Evolutionary conservation across 306 rosid species (phyloP).

Genomic region (Vigna angularis): DNA sequence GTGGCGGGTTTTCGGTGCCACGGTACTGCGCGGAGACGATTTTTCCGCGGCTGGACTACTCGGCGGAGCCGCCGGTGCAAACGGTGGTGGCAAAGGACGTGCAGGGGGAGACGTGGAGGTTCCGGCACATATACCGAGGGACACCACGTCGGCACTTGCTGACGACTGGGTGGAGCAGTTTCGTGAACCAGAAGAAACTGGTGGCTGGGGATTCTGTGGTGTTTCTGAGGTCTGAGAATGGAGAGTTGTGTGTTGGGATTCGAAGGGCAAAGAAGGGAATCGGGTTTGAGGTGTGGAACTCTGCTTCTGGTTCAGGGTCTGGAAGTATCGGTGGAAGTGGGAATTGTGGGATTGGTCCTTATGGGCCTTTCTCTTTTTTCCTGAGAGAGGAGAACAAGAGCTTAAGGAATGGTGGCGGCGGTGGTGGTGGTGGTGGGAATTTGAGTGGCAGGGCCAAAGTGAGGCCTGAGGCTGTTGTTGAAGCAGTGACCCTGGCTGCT

Average conservation of each 20-base stretch:
- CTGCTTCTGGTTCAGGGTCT: conserved; percentile 42
- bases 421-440: conserved; percentile 41
- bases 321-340: conserved; percentile 37
- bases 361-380: conserved; percentile 71
- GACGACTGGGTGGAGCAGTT: conserved; percentile 95
- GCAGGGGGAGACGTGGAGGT: conserved; percentile 91
- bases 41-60: conserved; percentile 85
- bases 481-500: conserved; percentile 72
- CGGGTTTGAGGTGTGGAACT: conserved; percentile 46
- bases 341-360: conserved; percentile 46
- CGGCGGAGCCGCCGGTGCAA: conserved; percentile 97
- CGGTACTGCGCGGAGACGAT: conserved; percentile 96
- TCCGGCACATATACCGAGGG: conserved; percentile 91
- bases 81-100: conserved; percentile 90
- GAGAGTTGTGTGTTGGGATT: conserved; percentile 85
- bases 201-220: conserved; percentile 97
- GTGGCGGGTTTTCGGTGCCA: conserved; percentile 96
- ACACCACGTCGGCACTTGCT: conserved; percentile 92
- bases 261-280: conserved; percentile 80
- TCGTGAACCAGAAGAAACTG: conserved; percentile 94
- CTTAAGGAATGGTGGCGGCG: conserved; percentile 50
- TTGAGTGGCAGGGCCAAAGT: conserved; percentile 56
- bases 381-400: conserved; percentile 68
- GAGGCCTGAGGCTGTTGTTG: conserved; percentile 75
- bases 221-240: conserved; percentile 81